These are phyloP conservation scores for Penicillium sp. DNA, from an alignment of 2,329 filamentous ascomycete species.

Conservation along the genomic window DNA sequence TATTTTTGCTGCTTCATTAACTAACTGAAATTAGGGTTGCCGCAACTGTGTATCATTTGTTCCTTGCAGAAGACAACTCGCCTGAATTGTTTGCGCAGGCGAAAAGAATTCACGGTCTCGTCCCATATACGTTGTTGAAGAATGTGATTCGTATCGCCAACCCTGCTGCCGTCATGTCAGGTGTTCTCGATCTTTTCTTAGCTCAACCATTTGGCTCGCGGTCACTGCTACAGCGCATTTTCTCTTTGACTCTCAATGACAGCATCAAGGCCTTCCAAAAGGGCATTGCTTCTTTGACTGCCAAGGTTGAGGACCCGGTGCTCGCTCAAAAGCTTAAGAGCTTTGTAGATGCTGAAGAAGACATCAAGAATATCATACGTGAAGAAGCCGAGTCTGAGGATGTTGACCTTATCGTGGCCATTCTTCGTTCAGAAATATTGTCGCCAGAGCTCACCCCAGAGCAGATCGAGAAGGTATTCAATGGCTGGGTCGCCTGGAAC, in stretches of 20 bases:
- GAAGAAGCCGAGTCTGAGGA: constrained; percentile 71
- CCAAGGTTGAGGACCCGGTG: constrained; percentile 77
- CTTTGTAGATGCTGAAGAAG: constrained; percentile 75
- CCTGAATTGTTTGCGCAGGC: constrained; percentile 93
- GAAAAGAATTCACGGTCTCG: constrained; percentile 89
- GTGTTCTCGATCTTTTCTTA: constrained; percentile 89
- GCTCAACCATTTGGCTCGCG: constrained; percentile 91
- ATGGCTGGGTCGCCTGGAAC: constrained; percentile 95
- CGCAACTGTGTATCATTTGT: constrained; percentile 93
- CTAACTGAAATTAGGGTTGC: constrained; percentile 60
- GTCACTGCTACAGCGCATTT: constrained; percentile 90
- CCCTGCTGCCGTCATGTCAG: constrained; percentile 95
- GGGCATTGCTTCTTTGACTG: constrained; percentile 74
- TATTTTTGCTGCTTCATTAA: neutral
- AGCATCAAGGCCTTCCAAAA: constrained; percentile 84
- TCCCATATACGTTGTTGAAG: constrained; percentile 91
- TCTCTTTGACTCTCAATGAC: constrained; percentile 86
- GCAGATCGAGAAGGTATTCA: constrained; percentile 84
- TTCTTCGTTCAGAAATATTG: constrained; percentile 77
- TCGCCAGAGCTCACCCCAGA: constrained; percentile 68
- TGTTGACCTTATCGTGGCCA: constrained; percentile 81
- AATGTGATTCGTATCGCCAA: constrained; percentile 97
- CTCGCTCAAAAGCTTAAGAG: constrained; percentile 78
- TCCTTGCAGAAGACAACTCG: constrained; percentile 96
- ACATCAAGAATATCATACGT: constrained; percentile 72